These are phyloP conservation scores for Colletotrichum tanaceti DNA, from an alignment of 2,329 filamentous ascomycete genomes.

Conservation along the genomic window DNA sequence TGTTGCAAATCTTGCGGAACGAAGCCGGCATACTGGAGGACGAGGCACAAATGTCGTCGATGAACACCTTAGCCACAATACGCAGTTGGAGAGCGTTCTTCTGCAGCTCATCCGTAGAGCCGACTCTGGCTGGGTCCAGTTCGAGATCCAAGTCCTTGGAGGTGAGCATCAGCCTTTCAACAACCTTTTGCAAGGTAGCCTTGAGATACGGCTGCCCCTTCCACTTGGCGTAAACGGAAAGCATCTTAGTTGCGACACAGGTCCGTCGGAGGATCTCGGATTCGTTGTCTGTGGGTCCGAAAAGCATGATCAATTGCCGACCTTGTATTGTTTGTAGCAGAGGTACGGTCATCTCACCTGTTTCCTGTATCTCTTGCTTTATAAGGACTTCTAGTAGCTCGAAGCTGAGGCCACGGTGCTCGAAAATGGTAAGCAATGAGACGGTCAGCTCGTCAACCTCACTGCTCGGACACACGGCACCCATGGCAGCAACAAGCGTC, in stretches of 20 bases:
- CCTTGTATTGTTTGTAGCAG: background rate
- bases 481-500: slow-evolving; percentile 71
- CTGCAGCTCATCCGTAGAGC: slow-evolving; percentile 70
- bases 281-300: slow-evolving; percentile 66
- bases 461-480: slow-evolving; percentile 72
- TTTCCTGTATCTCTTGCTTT: slow-evolving; percentile 76
- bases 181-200: slow-evolving; percentile 72
- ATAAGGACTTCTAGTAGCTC: slow-evolving; percentile 74
- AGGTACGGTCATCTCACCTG: slow-evolving; percentile 56
- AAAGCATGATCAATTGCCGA: background rate
- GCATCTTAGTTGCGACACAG: slow-evolving; percentile 78
- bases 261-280: slow-evolving; percentile 75
- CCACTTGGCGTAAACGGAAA: slow-evolving; percentile 78
- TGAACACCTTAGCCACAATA: slow-evolving; percentile 77
- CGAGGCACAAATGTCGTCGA: slow-evolving; percentile 76
- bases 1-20: slow-evolving; percentile 75
- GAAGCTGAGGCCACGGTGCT: slow-evolving; percentile 72
- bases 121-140: slow-evolving; percentile 72
- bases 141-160: slow-evolving; percentile 76
- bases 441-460: slow-evolving; percentile 78
- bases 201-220: slow-evolving; percentile 74
- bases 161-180: slow-evolving; percentile 74
- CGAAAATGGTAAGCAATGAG: slow-evolving; percentile 76
- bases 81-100: slow-evolving; percentile 75
- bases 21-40: slow-evolving; percentile 69